Base-by-base conservation (phyloP, 306 rosid species). In the Parietaria judaica region DNA sequence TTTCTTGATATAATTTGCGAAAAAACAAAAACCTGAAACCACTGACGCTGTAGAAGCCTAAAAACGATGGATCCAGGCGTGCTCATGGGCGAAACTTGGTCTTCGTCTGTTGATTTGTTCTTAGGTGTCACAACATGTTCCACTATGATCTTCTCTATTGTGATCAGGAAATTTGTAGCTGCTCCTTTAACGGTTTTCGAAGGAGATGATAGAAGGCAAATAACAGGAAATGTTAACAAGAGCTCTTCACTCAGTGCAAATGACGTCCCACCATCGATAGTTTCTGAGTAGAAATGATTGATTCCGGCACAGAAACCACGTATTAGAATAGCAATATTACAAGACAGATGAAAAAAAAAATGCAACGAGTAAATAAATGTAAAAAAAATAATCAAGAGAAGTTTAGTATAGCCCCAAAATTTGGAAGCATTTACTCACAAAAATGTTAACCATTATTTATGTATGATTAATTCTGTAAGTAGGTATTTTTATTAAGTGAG, bases 131-230 rank as follows among this genome's bases (percentile, higher is more conserved):
- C 72, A 54, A 72, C 62, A 66, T 73, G 60, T 53, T 66, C 78
- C 69, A 80, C 74, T 51, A 88, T 65, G 57, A 84, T 62, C 76
- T 82, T 82, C 74, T 92, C 90, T 68, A 92, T 69, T 54, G 81
- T 56, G 56, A 66, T 63, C 76, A 92, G 90, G 63, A 86, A 66
- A 68, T 92, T 88, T 64, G 85, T 71, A 56, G 96, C 87, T 65
- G 73, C 72, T 69, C 86, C 81, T 74, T 84, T 88, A 63, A 92
- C 80, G 66, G 73, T 64, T 67, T 84, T 86, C 43, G 98, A 92
- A 68, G 98, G 81, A 72, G 96, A 92, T n/a, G 99, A 84, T 79
- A 86, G 76, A 70, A 92, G 86, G 79, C 88, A 76, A 64, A 88
- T 73, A 67, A 72, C 63, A 46, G 96, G 99, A 81, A 92, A 81